phyloP scores from a whole-genome alignment of 2,329 filamentous ascomycete genomes.

The Cladosporium sp. region DNA sequence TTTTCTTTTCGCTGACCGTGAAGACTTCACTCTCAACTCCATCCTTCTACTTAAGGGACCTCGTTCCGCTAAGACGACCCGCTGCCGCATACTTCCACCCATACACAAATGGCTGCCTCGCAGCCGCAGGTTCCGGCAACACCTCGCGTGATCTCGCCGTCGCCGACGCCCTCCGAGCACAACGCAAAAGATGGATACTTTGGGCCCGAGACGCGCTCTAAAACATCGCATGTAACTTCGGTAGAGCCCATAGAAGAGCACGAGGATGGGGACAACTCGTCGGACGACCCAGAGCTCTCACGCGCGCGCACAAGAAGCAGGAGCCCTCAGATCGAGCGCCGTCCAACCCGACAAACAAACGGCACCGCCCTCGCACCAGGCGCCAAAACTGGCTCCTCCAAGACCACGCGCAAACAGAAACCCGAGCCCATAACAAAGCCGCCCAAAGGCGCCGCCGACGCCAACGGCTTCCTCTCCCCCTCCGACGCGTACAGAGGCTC shows the following conservation, averaged over 20 bases:
- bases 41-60: no score
- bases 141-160: conserved; percentile 84
- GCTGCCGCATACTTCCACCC: not conserved
- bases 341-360: conserved; percentile 17
- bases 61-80: no score
- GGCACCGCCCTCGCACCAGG: conserved; percentile 18
- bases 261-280: conserved; percentile 24
- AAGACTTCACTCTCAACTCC: not conserved
- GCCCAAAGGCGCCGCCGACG: conserved; percentile 16
- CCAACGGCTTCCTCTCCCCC: conserved; percentile 27
- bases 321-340: conserved; percentile 50
- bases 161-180: conserved; percentile 63
- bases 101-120: conserved; percentile 20
- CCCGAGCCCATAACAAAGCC: conserved; percentile 27
- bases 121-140: conserved; percentile 63
- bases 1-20: not conserved
- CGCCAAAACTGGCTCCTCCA: conserved; percentile 13
- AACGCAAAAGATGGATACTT: conserved; percentile 56
- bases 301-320: conserved; percentile 65
- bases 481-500: conserved; percentile 22
- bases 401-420: conserved; percentile 15
- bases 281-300: conserved; percentile 45
- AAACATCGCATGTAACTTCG: conserved; percentile 53
- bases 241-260: conserved; percentile 58
- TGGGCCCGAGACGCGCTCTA: conserved; percentile 71